Evolutionary conservation across 2,329 filamentous ascomycete genomes (phyloP), one percentile per base, ranked within the genome.

Genomic region (Cladosporium sp.): DNA sequence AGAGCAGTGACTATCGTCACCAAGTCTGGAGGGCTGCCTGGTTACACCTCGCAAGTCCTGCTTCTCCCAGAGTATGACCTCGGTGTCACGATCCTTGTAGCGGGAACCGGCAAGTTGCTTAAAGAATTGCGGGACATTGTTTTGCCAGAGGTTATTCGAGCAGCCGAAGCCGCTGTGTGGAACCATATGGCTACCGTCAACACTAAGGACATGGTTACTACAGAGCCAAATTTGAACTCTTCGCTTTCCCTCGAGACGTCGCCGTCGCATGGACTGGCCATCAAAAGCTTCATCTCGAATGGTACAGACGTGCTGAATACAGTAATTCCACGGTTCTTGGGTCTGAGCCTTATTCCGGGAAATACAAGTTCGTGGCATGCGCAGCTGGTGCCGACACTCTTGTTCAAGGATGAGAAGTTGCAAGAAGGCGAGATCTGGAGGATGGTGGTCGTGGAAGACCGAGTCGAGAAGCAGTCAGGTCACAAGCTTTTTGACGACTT

Each of bases 1-100:
- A 67, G 75, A 12, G 69, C 74, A 0, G 70, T 80, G 2, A 77
- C 74, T 2, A 75, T 80, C 61, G 67, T 76, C 37, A 79, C 77
- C 2, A 81, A 81, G 64, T 64, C 67, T 2, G 78, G 78, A 5
- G 73, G 74, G 0, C 61, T 78, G 0, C 76, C 76, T 1, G 74
- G 73, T 2, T 81, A 80, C 51, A 65, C 65, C 3, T 75, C 74
- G 2, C 66, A 69, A 5, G 74, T 79, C 47, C 68, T 74, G 11
- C 55, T 74, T 6, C 63, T 77, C 1, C 76, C 77, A 0, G 76
- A 79, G 28, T 79, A 77, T 56, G 73, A 75, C 17, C 65, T 80
- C 1, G 70, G 75, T 2, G 67, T 80, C 43, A 77, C 75, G 1
- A 70, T 80, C 7, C 67, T 79, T 57, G 70, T 69, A 17, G 73